Evolutionary conservation across 306 rosid genomes (phyloP).

Genomic region (Pterocarpus santalinus): DNA sequence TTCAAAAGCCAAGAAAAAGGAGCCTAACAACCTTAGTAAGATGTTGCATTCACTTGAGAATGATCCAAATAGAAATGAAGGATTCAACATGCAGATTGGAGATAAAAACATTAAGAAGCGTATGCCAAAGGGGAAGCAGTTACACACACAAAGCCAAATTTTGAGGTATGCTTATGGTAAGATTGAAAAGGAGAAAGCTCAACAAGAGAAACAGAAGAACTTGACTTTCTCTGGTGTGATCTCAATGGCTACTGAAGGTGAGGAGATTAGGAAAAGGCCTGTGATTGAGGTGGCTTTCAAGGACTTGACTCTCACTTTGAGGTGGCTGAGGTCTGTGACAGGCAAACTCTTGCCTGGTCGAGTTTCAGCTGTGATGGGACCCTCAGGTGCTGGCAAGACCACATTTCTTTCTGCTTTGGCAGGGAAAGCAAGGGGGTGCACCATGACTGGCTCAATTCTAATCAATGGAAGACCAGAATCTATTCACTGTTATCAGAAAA

Average conservation of each 20-base stretch:
- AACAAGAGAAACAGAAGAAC: conserved; percentile 71
- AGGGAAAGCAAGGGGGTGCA: conserved; percentile 78
- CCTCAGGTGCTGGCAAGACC: conserved; percentile 94
- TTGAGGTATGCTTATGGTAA: conserved; percentile 89
- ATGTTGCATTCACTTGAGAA: conserved; percentile 67
- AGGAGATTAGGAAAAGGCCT: conserved; percentile 63
- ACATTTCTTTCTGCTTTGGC: conserved; percentile 86
- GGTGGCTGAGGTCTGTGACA: conserved; percentile 72
- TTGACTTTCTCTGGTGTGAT: conserved; percentile 82
- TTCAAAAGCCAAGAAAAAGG: conserved; percentile 58
- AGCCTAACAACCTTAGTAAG: conserved; percentile 64
- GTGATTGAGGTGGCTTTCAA: conserved; percentile 79
- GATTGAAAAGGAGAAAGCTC: conserved; percentile 87
- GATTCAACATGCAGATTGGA: conserved; percentile 75
- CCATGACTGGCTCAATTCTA: conserved; percentile 67
- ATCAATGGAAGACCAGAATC: conserved; percentile 78
- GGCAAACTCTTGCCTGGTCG: conserved; percentile 85
- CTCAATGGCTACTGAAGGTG: conserved; percentile 75
- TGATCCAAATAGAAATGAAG: conserved; percentile 63
- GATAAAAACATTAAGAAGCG: conserved; percentile 74
- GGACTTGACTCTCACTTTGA: conserved; percentile 76
- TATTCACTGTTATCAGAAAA: conserved; percentile 70
- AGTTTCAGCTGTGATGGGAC: conserved; percentile 92
- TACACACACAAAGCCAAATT: conserved; percentile 81
- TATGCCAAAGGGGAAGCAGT: conserved; percentile 60